phyloP scores from a whole-genome alignment of 1,284 basidiomycete genomes.

The Trichosporon coremiiforme region DNA sequence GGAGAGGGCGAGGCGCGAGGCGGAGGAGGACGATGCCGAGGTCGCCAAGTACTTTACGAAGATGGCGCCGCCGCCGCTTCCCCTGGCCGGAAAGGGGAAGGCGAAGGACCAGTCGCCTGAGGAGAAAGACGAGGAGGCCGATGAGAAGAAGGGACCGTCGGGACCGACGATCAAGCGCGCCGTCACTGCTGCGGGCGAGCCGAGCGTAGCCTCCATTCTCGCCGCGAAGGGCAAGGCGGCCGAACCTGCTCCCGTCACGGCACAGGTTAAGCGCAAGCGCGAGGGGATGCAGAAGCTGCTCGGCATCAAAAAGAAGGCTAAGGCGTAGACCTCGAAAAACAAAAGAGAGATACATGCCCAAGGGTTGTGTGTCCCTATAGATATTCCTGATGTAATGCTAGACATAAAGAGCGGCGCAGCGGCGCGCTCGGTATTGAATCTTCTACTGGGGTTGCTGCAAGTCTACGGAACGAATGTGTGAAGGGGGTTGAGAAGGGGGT shows the following conservation, averaged over 20 bases:
- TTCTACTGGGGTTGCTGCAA: neutral
- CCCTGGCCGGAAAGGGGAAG: conserved; percentile 34
- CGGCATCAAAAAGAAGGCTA: conserved; percentile 63
- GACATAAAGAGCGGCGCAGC: neutral
- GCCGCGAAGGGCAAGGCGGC: conserved; percentile 64
- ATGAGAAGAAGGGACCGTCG: conserved; percentile 55
- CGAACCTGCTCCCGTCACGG: conserved; percentile 26
- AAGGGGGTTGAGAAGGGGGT: no score
- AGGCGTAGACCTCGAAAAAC: conserved; percentile 18
- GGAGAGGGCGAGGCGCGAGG: conserved; percentile 60
- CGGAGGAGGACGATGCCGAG: conserved; percentile 89
- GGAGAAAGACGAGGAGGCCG: conserved; percentile 33
- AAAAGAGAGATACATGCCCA: neutral
- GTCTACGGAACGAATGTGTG: neutral
- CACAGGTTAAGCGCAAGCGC: conserved; percentile 64
- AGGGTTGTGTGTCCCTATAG: neutral
- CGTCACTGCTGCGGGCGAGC: conserved; percentile 58
- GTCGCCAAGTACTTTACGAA: conserved; percentile 85
- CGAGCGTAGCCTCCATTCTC: conserved; percentile 69
- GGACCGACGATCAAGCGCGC: conserved; percentile 71
- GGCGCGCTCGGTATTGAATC: neutral
- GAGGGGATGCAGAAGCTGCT: conserved; percentile 53
- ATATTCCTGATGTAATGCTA: conserved; percentile 5
- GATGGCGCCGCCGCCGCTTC: conserved; percentile 55
- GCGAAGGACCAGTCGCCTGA: conserved; percentile 27